Evolutionary conservation across 257 asterid species (phyloP).

Genomic region (Fraxinus anomala): DNA sequence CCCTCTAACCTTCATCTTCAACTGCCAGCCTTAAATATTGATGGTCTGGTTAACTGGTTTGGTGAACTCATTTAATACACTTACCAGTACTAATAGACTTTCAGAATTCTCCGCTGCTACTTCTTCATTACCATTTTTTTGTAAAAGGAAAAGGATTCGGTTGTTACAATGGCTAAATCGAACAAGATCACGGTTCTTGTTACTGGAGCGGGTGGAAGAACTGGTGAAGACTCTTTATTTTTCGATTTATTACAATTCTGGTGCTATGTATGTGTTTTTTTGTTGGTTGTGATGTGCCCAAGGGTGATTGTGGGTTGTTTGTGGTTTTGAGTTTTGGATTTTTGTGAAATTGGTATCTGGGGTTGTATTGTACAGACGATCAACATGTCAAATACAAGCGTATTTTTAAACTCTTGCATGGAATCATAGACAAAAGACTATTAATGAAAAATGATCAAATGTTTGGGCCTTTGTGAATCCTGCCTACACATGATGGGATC

Average conservation of each 20-base stretch:
- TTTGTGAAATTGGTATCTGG: neutral
- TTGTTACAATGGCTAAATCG: slow-evolving; percentile 40
- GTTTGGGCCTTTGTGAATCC: neutral
- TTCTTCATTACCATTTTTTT: slow-evolving; percentile 18
- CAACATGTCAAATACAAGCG: neutral
- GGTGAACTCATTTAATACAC: neutral
- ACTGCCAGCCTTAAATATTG: neutral
- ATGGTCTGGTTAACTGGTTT: neutral
- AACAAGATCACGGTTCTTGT: slow-evolving; percentile 44
- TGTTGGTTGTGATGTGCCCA: neutral
- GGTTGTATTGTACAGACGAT: neutral
- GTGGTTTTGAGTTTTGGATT: neutral
- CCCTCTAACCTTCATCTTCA: neutral
- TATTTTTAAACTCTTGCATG: neutral
- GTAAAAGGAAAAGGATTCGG: slow-evolving; percentile 22
- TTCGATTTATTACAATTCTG: neutral
- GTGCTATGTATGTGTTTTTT: neutral
- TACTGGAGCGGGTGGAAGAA: slow-evolving; percentile 62
- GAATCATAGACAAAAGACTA: neutral
- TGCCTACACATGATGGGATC: neutral
- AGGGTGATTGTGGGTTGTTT: neutral
- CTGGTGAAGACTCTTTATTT: slow-evolving; percentile 32
- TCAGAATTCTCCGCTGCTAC: slow-evolving; percentile 9
- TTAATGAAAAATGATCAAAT: neutral
- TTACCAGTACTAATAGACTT: neutral